Conservation (phyloP, 306 rosid species). For the Ammopiptanthus mongolicus region DNA sequence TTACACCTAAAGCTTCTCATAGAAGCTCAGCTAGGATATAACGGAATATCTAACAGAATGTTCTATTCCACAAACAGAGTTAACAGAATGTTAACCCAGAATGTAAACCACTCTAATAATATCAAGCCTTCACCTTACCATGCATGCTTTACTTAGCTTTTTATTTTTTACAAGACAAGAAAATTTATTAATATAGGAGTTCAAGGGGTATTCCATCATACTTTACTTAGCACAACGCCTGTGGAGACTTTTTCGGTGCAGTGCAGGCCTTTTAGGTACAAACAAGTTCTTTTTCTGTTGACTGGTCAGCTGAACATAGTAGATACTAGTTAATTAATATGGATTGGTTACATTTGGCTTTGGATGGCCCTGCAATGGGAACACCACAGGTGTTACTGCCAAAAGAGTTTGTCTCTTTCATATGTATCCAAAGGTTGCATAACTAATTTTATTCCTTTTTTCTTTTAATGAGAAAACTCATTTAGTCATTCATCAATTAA, state of each 20-base stretch:
- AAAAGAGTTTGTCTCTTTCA: background rate
- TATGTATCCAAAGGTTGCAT: background rate
- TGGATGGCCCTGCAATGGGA: background rate
- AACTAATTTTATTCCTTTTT: background rate
- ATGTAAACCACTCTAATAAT: background rate
- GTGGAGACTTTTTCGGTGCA: slow-evolving; percentile 3
- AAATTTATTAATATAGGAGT: too few species aligned
- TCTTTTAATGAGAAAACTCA: background rate
- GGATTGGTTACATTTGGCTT: background rate
- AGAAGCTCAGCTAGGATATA: too few species aligned
- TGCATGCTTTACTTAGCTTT: slow-evolving; percentile 5
- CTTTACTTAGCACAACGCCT: slow-evolving; percentile 9
- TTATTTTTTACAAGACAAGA: too few species aligned
- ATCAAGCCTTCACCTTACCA: background rate
- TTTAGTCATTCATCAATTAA: background rate
- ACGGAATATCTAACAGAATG: too few species aligned
- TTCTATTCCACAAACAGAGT: too few species aligned
- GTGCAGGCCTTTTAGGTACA: background rate
- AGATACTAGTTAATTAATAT: background rate
- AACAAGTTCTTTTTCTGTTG: slow-evolving; percentile 3
- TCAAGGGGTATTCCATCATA: too few species aligned
- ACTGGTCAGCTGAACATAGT: background rate
- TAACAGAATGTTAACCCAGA: too few species aligned
- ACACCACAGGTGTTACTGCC: background rate
- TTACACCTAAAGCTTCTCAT: too few species aligned